phyloP scores from a whole-genome alignment of 305 asterid genomes.

The Fraxinus dipetala region DNA sequence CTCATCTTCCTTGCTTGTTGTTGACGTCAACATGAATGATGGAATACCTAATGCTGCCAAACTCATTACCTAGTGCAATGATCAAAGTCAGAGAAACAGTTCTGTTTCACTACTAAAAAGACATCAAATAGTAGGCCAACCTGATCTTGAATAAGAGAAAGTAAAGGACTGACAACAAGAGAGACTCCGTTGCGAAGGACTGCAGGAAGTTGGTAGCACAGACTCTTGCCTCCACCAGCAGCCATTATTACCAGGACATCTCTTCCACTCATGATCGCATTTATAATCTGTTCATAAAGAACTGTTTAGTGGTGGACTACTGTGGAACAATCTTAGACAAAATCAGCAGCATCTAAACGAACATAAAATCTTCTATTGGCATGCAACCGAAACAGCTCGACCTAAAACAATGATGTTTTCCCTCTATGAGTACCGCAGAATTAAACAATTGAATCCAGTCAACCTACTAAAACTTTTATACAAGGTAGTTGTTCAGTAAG shows the following conservation, averaged over 20 bases:
- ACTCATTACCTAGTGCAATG: slow-evolving; percentile 75
- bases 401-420: neutral
- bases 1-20: slow-evolving; percentile 75
- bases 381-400: neutral
- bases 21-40: slow-evolving; percentile 82
- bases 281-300: slow-evolving; percentile 57
- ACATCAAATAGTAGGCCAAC: slow-evolving; percentile 28
- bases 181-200: slow-evolving; percentile 77
- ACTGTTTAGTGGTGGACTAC: neutral
- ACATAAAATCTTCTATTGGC: slow-evolving; percentile 6
- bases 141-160: slow-evolving; percentile 98
- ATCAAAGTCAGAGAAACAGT: slow-evolving; percentile 22
- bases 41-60: slow-evolving; percentile 83
- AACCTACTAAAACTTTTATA: neutral
- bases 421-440: neutral
- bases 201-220: slow-evolving; percentile 97
- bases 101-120: slow-evolving; percentile 7
- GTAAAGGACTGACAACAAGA: slow-evolving; percentile 88
- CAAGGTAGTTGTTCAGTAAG: neutral
- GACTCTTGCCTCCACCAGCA: slow-evolving; percentile 96
- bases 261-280: slow-evolving; percentile 76
- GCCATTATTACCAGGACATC: slow-evolving; percentile 97
- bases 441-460: neutral
- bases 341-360: slow-evolving; percentile 10
- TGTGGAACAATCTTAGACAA: neutral